Evolutionary conservation across 352 stramenopile genomes (phyloP).

Genomic region (Hyaloperonospora brassicae): DNA sequence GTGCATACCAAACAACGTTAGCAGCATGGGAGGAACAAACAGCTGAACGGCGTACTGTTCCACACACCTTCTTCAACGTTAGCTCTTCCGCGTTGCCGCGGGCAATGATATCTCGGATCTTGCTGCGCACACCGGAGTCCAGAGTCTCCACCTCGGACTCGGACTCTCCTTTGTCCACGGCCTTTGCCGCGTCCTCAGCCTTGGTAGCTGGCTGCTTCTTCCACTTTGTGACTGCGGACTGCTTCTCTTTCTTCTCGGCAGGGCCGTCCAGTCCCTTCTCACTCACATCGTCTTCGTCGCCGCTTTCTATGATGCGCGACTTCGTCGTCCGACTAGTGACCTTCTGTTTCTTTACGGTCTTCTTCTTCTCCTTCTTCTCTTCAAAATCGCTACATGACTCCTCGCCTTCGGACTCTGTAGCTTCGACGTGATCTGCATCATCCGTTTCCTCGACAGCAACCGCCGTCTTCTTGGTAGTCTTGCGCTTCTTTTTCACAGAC

Average conservation of each 20-base stretch:
- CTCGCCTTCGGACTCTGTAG: conserved; percentile 43
- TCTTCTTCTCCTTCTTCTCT: conserved; percentile 29
- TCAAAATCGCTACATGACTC: conserved; percentile 71
- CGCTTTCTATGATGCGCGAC: conserved; percentile 18
- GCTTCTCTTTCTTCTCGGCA: conserved; percentile 8
- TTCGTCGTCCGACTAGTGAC: conserved; percentile 23
- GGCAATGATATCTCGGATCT: conserved; percentile 74
- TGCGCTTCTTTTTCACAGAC: conserved; percentile 38
- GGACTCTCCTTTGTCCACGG: conserved; percentile 13
- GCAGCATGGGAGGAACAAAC: not conserved
- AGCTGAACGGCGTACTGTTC: too few species aligned
- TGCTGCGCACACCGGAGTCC: conserved; percentile 42
- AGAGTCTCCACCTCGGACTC: conserved; percentile 20
- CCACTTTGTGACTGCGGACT: too few species aligned
- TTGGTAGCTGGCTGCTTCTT: conserved; percentile 17
- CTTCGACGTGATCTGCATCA: conserved; percentile 35
- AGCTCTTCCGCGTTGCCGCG: conserved; percentile 67
- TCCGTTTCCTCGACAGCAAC: conserved; percentile 26
- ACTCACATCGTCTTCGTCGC: conserved; percentile 18
- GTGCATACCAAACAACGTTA: conserved; percentile 3
- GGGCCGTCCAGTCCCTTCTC: conserved; percentile 16
- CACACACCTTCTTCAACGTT: conserved; percentile 72
- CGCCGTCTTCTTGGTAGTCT: conserved; percentile 30
- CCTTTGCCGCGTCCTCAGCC: conserved; percentile 11
- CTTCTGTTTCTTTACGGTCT: conserved; percentile 31